Evolutionary conservation across 495 filamentous ascomycete genomes (phyloP).

Genomic region (Opeltia flavorubescens): DNA sequence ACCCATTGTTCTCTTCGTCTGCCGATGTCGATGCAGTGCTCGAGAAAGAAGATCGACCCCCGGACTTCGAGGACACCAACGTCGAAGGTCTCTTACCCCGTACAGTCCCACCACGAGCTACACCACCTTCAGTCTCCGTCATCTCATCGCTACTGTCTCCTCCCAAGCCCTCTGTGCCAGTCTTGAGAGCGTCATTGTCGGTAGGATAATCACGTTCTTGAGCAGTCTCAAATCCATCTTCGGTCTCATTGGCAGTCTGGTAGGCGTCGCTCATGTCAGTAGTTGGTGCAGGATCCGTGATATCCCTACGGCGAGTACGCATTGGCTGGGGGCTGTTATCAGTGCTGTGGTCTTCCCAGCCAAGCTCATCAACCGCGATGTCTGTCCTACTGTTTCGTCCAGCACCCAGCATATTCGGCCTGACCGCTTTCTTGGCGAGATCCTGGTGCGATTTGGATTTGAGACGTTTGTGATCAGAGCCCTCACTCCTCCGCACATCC

Average conservation of each 20-base stretch:
- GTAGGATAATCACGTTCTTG: constrained; percentile 61
- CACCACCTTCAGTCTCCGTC: constrained; percentile 71
- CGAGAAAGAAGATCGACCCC: constrained; percentile 53
- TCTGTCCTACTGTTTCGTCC: constrained; percentile 63
- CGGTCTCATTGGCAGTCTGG: constrained; percentile 73
- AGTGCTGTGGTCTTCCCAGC: constrained; percentile 78
- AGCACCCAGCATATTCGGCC: constrained; percentile 62
- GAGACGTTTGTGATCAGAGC: constrained; percentile 44
- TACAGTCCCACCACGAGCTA: constrained; percentile 24
- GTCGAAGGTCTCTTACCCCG: constrained; percentile 24
- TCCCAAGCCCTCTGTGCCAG: constrained; percentile 66
- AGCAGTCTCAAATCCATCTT: constrained; percentile 77
- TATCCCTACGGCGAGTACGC: constrained; percentile 11
- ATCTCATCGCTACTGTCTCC: constrained; percentile 67
- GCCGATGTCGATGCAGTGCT: constrained; percentile 84
- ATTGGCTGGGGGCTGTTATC: constrained; percentile 31
- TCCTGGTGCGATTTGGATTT: constrained; percentile 49
- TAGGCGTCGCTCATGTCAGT: constrained; percentile 50
- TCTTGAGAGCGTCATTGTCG: constrained; percentile 91
- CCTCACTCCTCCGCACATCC: constrained; percentile 57
- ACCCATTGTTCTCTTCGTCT: constrained; percentile 51
- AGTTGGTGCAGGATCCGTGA: constrained; percentile 11
- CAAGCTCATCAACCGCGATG: constrained; percentile 52
- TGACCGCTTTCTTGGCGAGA: constrained; percentile 59
- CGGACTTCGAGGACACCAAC: constrained; percentile 30